Evolutionary conservation across 805 yeast species (phyloP), one percentile per base, ranked within the genome.

Genomic region (Cyberlindnera lachancei): DNA sequence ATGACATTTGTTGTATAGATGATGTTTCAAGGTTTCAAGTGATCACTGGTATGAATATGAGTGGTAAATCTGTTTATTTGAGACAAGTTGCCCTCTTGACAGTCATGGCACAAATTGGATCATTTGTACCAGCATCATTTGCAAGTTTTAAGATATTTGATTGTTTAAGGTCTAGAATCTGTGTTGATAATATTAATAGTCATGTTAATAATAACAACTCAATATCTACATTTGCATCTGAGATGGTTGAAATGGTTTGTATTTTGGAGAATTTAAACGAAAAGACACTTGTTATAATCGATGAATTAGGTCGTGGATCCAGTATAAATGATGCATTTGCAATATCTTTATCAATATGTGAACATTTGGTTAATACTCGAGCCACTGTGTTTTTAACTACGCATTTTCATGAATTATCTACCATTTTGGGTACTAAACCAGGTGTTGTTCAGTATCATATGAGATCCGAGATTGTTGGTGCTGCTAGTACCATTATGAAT

Each of bases 1-100:
- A 70, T 46, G 64, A 64, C 41, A 52, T 64, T 1, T 52, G 54
- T 4, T 52, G 59, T 5, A 42, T 55, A 6, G 37, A 46, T 5
- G 57, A 53, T 8, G 49, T 57, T 7, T 65, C 73, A 3, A 42
- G 64, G 18, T 45, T 70, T 7, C 71, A 68, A 34, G 59, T 75
- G 2, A 59, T 75, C 5, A 73, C 79, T 0, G 80, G 81, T 0
- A 70, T 75, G 4, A 75, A 75, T 39, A 71, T 72, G 77, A 75
- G 79, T 30, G 82, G 81, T 3, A 75, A 75, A 44, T 73, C 80
- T 0, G 68, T 74, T 5, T 71, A 70, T 37, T 61, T 75, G 25
- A 65, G 66, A 31, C 77, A 73, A 41, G 58, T 70, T 7, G 73
- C 75, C 1, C 41, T 72, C 6, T 41, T 70, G 8, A 56, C 59